These are phyloP conservation scores for Coemansia sp. DNA, from an alignment of 192 early-diverging fungal species.

Conservation along the genomic window DNA sequence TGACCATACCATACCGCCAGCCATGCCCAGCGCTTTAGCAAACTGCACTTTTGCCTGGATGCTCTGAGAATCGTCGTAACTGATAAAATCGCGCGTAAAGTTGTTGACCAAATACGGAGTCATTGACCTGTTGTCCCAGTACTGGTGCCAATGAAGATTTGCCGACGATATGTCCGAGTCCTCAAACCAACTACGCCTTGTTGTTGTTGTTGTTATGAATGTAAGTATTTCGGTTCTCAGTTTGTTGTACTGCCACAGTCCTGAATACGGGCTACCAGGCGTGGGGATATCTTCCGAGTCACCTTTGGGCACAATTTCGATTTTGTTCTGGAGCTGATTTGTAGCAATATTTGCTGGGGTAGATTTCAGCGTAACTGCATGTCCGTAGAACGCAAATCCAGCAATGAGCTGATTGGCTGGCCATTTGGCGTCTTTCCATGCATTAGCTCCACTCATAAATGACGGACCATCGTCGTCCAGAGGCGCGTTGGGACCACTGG, in stretches of 20 bases:
- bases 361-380: constrained; percentile 41
- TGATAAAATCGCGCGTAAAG: constrained; percentile 57
- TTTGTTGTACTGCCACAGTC: constrained; percentile 61
- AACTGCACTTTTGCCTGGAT: constrained; percentile 60
- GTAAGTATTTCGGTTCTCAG: constrained; percentile 56
- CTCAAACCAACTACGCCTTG: no score
- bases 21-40: constrained; percentile 55
- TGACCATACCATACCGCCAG: constrained; percentile 69
- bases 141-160: constrained; percentile 65
- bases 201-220: constrained; percentile 15
- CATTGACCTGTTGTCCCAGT: constrained; percentile 58
- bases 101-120: constrained; percentile 76
- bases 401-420: constrained; percentile 62
- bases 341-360: constrained; percentile 25
- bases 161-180: no score
- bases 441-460: constrained; percentile 50
- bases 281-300: constrained; percentile 56
- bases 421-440: constrained; percentile 61
- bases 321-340: constrained; percentile 29
- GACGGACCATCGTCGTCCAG: constrained; percentile 46
- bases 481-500: constrained; percentile 64
- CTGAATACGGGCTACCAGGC: constrained; percentile 52
- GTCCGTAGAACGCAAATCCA: constrained; percentile 66
- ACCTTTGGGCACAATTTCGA: constrained; percentile 43
- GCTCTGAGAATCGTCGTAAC: constrained; percentile 67